Percentiles rank a stretch among this genome's conserved stretches.
phyloP scores from a whole-genome alignment of 1,139 yeast species.

The Pichia sp. region DNA sequence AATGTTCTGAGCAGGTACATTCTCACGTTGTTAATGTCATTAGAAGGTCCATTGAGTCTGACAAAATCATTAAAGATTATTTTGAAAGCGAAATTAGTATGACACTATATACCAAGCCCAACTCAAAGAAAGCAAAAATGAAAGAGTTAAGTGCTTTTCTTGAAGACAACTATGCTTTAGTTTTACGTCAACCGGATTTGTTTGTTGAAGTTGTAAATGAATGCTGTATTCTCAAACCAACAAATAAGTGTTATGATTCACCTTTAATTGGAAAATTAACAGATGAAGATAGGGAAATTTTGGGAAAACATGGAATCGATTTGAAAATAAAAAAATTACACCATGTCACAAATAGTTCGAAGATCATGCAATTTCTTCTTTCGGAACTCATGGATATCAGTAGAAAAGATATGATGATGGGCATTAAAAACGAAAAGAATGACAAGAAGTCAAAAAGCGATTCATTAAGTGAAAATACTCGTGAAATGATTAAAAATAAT shows the following conservation, averaged over 20 bases:
- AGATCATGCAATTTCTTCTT: conserved; percentile 55
- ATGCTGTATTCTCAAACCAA: conserved; percentile 43
- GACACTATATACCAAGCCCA: conserved; percentile 14
- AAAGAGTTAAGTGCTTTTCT: conserved; percentile 46
- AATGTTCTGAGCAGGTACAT: conserved; percentile 28
- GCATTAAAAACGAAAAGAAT: conserved; percentile 20
- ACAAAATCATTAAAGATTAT: conserved; percentile 41
- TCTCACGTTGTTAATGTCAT: conserved; percentile 41
- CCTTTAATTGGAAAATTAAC: conserved; percentile 17
- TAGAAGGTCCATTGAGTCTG: conserved; percentile 66
- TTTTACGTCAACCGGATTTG: conserved; percentile 50
- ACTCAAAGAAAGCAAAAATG: conserved; percentile 10
- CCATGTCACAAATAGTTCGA: conserved; percentile 34
- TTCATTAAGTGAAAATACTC: conserved; percentile 16
- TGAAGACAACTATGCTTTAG: conserved; percentile 49
- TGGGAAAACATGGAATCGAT: conserved; percentile 21
- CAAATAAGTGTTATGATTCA: conserved; percentile 35
- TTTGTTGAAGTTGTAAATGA: conserved; percentile 51
- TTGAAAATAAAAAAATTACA: conserved; percentile 25
- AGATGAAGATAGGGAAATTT: conserved; percentile 20
- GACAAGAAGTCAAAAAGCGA: conserved; percentile 18
- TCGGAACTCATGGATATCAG: conserved; percentile 54
- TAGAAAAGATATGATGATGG: conserved; percentile 21
- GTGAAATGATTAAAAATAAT: conserved; percentile 29
- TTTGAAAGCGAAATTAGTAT: conserved; percentile 45